Conservation (phyloP, 2,329 filamentous ascomycete species). For the Aspergillus ruber region DNA sequence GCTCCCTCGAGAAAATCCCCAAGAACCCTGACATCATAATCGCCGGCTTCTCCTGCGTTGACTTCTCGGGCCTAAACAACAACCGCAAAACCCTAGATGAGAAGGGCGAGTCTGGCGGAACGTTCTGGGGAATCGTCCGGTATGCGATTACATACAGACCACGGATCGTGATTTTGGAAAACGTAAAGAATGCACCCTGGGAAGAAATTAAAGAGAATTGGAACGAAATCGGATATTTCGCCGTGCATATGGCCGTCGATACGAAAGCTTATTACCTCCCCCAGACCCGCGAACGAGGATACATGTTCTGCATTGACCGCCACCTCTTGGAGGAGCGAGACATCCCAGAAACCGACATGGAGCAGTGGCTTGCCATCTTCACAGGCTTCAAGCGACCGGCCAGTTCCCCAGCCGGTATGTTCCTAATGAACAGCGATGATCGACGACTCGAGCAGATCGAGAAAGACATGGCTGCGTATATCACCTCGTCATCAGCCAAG, state of each 20-base stretch:
- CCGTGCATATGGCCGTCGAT: slow-evolving; percentile 48
- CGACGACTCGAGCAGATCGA: slow-evolving; percentile 47
- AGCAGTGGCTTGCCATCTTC: slow-evolving; percentile 40
- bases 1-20: slow-evolving; percentile 53
- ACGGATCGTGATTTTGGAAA: slow-evolving; percentile 64
- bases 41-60: slow-evolving; percentile 69
- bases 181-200: slow-evolving; percentile 61
- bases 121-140: slow-evolving; percentile 55
- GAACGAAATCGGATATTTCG: slow-evolving; percentile 50
- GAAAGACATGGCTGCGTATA: slow-evolving; percentile 38
- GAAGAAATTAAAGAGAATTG: slow-evolving; percentile 41
- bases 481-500: slow-evolving; percentile 14
- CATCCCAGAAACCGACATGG: slow-evolving; percentile 18
- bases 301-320: slow-evolving; percentile 52
- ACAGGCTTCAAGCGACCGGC: slow-evolving; percentile 47
- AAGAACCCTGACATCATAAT: slow-evolving; percentile 57
- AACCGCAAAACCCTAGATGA: slow-evolving; percentile 46
- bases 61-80: slow-evolving; percentile 63
- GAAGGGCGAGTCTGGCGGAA: slow-evolving; percentile 59
- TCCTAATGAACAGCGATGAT: slow-evolving; percentile 54
- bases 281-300: slow-evolving; percentile 59
- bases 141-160: slow-evolving; percentile 55
- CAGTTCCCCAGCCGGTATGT: slow-evolving; percentile 57
- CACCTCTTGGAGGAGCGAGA: slow-evolving; percentile 14
- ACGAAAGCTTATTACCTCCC: slow-evolving; percentile 69